phyloP scores from a whole-genome alignment of 1,139 yeast genomes.

The Tardiomyces blankii region DNA sequence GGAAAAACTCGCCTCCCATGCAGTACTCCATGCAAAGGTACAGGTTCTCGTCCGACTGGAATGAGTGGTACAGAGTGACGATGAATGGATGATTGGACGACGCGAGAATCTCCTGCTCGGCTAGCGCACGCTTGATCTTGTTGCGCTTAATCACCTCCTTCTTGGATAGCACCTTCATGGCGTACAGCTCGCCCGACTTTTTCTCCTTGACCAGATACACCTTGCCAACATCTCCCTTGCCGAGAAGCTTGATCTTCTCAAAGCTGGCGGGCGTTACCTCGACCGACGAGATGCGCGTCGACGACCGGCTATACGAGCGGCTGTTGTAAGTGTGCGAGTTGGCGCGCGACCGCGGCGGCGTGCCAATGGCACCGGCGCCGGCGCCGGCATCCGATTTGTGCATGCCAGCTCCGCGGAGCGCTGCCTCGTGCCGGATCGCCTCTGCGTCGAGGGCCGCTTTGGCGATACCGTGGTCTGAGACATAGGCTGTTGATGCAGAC shows the following conservation, averaged over 20 bases:
- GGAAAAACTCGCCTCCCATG: slow-evolving; percentile 97
- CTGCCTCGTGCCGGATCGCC: background rate
- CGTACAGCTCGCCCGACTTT: slow-evolving; percentile 61
- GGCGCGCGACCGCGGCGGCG: no score
- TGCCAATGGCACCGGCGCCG: no score
- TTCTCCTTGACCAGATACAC: slow-evolving; percentile 87
- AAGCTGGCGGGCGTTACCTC: slow-evolving; percentile 82
- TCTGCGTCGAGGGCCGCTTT: background rate
- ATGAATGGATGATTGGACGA: slow-evolving; percentile 96
- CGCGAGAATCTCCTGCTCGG: slow-evolving; percentile 94
- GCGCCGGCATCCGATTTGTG: no score
- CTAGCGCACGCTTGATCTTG: slow-evolving; percentile 86
- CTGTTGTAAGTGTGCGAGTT: background rate
- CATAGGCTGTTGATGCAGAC: no score
- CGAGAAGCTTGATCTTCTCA: slow-evolving; percentile 77
- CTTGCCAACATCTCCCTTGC: slow-evolving; percentile 97
- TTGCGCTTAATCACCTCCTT: slow-evolving; percentile 92
- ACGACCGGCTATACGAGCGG: slow-evolving; percentile 58
- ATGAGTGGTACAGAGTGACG: slow-evolving; percentile 90
- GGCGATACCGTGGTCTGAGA: background rate
- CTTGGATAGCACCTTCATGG: slow-evolving; percentile 85
- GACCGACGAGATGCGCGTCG: slow-evolving; percentile 63
- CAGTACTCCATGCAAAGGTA: slow-evolving; percentile 98
- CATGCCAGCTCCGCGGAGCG: no score
- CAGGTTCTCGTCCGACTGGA: slow-evolving; percentile 87